Base-by-base conservation (phyloP, 129 eudicot species). In the Helichrysum umbraculigerum region DNA sequence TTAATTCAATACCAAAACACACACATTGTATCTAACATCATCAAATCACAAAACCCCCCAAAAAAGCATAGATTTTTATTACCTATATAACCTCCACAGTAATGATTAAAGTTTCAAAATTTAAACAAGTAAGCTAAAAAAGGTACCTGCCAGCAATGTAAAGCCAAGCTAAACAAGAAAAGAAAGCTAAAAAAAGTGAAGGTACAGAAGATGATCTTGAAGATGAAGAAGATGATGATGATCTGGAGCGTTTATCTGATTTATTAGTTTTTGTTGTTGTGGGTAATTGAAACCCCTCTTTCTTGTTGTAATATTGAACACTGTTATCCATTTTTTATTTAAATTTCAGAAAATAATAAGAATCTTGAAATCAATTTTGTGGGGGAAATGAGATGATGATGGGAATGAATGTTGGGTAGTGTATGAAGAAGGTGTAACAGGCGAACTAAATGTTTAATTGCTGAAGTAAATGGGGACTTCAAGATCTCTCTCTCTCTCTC, bases 101-200 rank as follows among this genome's bases (percentile, higher is more conserved):
- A 4, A 47, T n/a, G n/a, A n/a, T 47, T 47, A 47, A 47, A 47
- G 17, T 47, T 47, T 12, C 0, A 11, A 47, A 12, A 12, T 47
- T 12, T 47, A 47, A 47, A 3, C 3, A 47, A 47, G 52, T 12
- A 2, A 14, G 1, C 12, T 16, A 29, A 15, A 63, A 5, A 63
- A 6, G 9, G 44, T 37, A 91, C 97, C 97, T 67, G 81, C 97
- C 97, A 74, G 97, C 97, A 56, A 91, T 82, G 80, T 91, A 91
- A 57, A 91, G 90, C 96, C 96, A 91, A 34, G 97, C 97, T 68
- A 91, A 29, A 83, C 97, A 91, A 73, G 97, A 88, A 71, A 89
- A 80, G 81, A 91, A 88, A 2, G 87, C 90, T 72, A 91, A 50
- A 5, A 88, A 70, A 15, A 91, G 29, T 12, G 86, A 81, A 21